Evolutionary conservation across 768 basidiomycete species (phyloP).

Genomic region (Lactarius vividus): DNA sequence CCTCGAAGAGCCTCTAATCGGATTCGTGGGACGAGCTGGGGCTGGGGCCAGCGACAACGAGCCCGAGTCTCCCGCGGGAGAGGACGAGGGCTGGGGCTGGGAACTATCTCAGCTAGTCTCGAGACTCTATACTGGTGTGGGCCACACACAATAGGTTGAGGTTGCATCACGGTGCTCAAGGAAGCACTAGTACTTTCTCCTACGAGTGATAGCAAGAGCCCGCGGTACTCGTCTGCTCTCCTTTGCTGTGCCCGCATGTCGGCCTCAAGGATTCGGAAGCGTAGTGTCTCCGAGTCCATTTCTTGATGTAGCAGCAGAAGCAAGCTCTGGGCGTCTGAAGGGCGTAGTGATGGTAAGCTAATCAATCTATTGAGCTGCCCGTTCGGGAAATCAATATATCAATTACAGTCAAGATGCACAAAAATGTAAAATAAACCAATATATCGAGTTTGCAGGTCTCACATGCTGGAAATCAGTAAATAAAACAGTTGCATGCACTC

Average conservation of each 20-base stretch:
- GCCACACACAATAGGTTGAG: neutral
- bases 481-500: no score
- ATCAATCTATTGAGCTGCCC: neutral
- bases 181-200: neutral
- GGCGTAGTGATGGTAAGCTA: neutral
- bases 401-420: no score
- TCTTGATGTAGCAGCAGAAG: neutral
- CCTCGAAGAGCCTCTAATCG: neutral
- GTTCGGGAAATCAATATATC: no score
- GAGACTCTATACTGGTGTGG: neutral
- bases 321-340: no score
- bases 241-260: neutral
- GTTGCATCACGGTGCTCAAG: neutral
- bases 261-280: neutral
- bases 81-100: neutral
- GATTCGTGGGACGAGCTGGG: neutral
- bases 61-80: neutral
- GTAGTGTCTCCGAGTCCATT: neutral
- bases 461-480: no score
- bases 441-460: no score
- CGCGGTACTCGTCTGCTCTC: neutral
- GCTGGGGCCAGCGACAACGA: neutral
- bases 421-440: no score
- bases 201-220: neutral
- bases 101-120: neutral